Evolutionary conservation across 305 asterid species (phyloP).

Genomic region (Solanum aculeatissimum): DNA sequence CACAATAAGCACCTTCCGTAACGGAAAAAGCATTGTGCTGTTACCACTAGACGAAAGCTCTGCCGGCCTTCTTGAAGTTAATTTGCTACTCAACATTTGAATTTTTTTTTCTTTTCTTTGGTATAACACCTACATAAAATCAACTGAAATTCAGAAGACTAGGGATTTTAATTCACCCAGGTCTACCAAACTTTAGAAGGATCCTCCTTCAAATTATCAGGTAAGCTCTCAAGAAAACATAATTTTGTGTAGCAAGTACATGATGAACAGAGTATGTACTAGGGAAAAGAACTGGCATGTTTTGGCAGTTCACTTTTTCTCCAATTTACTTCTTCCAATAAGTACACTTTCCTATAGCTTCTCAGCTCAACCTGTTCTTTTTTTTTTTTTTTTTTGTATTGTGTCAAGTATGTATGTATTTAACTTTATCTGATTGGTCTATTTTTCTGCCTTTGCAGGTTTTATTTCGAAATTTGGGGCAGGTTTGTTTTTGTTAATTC

Average conservation of each 20-base stretch:
- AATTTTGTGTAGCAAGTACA: not conserved
- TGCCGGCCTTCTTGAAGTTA: not conserved
- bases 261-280: not conserved
- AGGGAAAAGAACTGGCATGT: not conserved
- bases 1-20: not conserved
- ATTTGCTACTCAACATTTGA: not conserved
- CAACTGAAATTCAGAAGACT: not conserved
- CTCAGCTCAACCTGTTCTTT: not conserved
- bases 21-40: not conserved
- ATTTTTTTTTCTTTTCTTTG: not conserved
- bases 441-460: conserved; percentile 36
- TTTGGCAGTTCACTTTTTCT: not conserved
- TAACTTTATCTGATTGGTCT: not conserved
- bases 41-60: not conserved
- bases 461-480: conserved; percentile 87
- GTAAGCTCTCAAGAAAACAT: not conserved
- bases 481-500: conserved; percentile 78
- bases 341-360: not conserved
- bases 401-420: not conserved
- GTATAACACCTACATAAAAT: not conserved
- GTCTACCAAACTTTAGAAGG: not conserved
- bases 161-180: not conserved
- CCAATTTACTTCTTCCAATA: not conserved
- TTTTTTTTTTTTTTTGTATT: not conserved
- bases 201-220: not conserved